Evolutionary conservation across 805 yeast species (phyloP), one percentile per base, ranked within the genome.

Genomic region (Tetrapisispora namnaoensis): DNA sequence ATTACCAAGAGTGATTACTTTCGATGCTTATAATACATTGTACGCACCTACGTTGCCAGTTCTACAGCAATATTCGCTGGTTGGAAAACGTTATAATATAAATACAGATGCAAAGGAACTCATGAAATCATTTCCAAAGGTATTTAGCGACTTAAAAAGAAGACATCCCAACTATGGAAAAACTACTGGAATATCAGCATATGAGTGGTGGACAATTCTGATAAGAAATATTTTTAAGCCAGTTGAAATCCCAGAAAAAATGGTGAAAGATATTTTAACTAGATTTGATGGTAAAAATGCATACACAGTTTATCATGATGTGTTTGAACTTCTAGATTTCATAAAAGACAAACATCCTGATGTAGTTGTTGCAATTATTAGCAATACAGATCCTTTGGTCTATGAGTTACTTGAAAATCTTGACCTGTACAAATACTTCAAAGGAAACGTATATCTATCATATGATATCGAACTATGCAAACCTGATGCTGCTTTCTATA

Each of bases 21-120:
- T 83, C 48, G 91, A 83, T 62, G 85, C 82, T 0, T 83, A 80
- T 64, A 80, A 78, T 40, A 83, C 90, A 0, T 61, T 83, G 9
- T 82, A 80, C 58, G 67, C 76, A 0, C 84, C 89, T 2, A 70
- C 68, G 18, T 65, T 65, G 28, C 77, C 85, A 0, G 75, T 83
- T 0, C 63, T 76, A 38, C 63, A 67, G n/a, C 82, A 76, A 52
- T 83, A 83, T 56, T 67, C 72, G 40, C 60, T 66, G 2, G 72
- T 80, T 4, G 79, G 79, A 0, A 46, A 58, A 7, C 69, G 69
- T 42, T 72, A 72, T 59, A 80, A 80, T 0, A 51, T 78, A 4
- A 42, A 54, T 1, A 57, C 59, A 2, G 58, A 63, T n/a, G 58
- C 65, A 3, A 49, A 51, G 5, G 52, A 50, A 5, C 45, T 71